phyloP scores from a whole-genome alignment of 169 alveolate species.

The Theileria sp. region DNA sequence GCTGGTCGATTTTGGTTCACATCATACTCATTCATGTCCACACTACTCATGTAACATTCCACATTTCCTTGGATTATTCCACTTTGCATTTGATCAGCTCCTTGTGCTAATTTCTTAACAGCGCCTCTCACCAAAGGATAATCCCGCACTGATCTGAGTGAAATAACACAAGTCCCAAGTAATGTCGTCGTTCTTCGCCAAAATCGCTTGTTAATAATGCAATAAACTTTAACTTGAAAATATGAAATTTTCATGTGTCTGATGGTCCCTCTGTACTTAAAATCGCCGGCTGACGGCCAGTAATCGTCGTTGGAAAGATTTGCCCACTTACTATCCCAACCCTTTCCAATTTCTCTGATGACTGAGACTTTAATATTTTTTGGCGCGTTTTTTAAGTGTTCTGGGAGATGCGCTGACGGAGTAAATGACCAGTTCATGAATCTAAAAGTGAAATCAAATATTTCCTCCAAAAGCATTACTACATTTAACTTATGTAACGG shows the following conservation, averaged over 20 bases:
- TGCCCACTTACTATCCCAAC: slow-evolving; percentile 59
- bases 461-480: slow-evolving; percentile 71
- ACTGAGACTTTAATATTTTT: slow-evolving; percentile 69
- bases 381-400: slow-evolving; percentile 40
- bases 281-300: slow-evolving; percentile 77
- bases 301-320: slow-evolving; percentile 50
- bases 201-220: slow-evolving; percentile 15
- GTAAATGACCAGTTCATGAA: slow-evolving; percentile 81
- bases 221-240: slow-evolving; percentile 67
- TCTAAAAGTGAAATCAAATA: slow-evolving; percentile 74
- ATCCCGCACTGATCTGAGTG: slow-evolving; percentile 57
- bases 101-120: slow-evolving; percentile 71
- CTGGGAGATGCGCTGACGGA: slow-evolving; percentile 66
- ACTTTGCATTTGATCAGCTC: slow-evolving; percentile 67
- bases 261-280: slow-evolving; percentile 73
- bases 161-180: slow-evolving; percentile 52
- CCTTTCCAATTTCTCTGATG: slow-evolving; percentile 56
- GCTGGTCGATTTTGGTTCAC: slow-evolving; percentile 38
- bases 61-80: slow-evolving; percentile 79
- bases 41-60: slow-evolving; percentile 71
- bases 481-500: slow-evolving; percentile 61
- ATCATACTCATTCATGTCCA: slow-evolving; percentile 48
- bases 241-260: slow-evolving; percentile 72
- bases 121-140: slow-evolving; percentile 52
- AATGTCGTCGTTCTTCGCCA: slow-evolving; percentile 22